Conservation (phyloP, 2,329 filamentous ascomycete species). For the Xylaria hypoxylon region DNA sequence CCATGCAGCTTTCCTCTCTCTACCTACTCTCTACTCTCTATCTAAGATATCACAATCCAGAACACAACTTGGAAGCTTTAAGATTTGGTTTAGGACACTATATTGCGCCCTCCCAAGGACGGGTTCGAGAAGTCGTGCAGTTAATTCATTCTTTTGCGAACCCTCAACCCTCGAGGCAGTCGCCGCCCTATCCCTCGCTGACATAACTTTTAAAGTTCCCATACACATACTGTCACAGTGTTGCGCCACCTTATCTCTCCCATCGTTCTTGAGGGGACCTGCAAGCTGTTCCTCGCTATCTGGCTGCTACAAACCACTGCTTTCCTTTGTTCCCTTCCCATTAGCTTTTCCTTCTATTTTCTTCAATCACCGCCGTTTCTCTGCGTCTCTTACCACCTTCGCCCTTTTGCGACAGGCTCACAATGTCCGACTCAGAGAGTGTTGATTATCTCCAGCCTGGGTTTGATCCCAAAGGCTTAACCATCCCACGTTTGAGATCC, state of each 20-base stretch:
- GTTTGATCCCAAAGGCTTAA: slow-evolving; percentile 86
- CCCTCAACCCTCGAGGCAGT: background rate
- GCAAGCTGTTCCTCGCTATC: background rate
- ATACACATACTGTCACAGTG: background rate
- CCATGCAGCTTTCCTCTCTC: background rate
- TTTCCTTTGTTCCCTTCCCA: background rate
- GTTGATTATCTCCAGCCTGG: slow-evolving; percentile 86
- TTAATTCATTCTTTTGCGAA: background rate
- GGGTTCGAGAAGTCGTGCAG: background rate
- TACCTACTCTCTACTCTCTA: no score
- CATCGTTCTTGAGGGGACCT: no score
- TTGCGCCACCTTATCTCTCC: slow-evolving; percentile 20
- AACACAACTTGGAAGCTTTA: no score
- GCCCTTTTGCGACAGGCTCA: slow-evolving; percentile 32
- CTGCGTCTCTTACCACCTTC: background rate
- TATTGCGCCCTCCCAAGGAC: no score
- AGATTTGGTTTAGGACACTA: no score
- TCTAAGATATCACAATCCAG: background rate
- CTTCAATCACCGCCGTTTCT: background rate
- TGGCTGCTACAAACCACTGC: background rate
- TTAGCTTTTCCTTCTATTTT: background rate
- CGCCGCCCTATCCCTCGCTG: no score
- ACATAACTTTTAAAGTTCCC: background rate
- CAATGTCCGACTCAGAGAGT: slow-evolving; percentile 73
- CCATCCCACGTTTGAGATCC: slow-evolving; percentile 87